phyloP scores from a whole-genome alignment of 139 green algal species.

The Chlorella sp. region DNA sequence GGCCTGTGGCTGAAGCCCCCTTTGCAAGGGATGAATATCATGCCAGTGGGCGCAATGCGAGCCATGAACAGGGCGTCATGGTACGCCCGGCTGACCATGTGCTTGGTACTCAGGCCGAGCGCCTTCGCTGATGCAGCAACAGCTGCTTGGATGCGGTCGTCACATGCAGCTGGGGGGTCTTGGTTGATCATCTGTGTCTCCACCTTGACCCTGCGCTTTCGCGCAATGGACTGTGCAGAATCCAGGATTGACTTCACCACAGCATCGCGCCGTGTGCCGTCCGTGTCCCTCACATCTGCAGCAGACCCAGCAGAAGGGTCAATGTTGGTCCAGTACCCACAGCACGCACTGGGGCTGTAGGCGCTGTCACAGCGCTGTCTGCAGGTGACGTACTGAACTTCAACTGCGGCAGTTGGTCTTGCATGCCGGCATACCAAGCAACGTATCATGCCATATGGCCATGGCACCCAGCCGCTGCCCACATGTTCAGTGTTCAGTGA shows the following conservation, averaged over 20 bases:
- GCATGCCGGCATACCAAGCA: too few relatives aligned
- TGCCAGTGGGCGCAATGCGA: conserved; percentile 74
- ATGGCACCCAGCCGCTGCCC: too few relatives aligned
- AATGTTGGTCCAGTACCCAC: too few relatives aligned
- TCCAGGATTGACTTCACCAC: conserved; percentile 53
- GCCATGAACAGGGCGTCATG: conserved; percentile 98
- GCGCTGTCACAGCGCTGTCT: too few relatives aligned
- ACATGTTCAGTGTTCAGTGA: too few relatives aligned
- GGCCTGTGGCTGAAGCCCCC: conserved; percentile 81
- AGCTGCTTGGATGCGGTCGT: conserved; percentile 52
- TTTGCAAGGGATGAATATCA: conserved; percentile 96
- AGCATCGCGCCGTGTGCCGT: conserved; percentile 57
- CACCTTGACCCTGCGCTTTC: conserved; percentile 34
- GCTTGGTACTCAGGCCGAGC: conserved; percentile 50
- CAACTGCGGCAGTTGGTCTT: too few relatives aligned
- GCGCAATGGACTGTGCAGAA: conserved; percentile 55
- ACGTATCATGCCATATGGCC: too few relatives aligned
- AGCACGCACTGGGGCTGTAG: too few relatives aligned
- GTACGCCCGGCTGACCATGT: conserved; percentile 90
- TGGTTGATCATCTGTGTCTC: conserved; percentile 89
- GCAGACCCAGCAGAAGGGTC: too few relatives aligned
- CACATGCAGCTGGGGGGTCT: conserved; percentile 76
- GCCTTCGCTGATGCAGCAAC: conserved; percentile 38
- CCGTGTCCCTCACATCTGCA: conserved; percentile 81
- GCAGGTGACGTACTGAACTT: too few relatives aligned